A percentile compares a stretch with the other conserved stretches of the same genome.
Conservation (phyloP, 768 basidiomycete genomes). For the Rubroboletus pulcherrimus region DNA sequence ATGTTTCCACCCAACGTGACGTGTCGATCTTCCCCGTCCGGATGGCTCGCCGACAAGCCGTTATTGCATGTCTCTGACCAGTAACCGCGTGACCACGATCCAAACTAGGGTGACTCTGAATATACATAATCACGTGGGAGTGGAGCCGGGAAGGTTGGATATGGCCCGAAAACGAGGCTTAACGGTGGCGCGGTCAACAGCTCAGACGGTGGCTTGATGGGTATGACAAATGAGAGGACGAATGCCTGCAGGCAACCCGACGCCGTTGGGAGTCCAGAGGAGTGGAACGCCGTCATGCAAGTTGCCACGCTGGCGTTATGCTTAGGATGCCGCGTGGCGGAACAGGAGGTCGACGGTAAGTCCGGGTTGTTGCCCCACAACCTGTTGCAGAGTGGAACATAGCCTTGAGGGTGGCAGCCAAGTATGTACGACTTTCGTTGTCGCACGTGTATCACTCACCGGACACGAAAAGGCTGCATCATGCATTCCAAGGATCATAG, state of each 20-base stretch:
- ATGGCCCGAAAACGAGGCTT: background rate
- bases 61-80: conserved; percentile 2
- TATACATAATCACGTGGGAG: conserved; percentile 4
- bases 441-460: conserved; percentile 3
- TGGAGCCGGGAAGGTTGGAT: background rate
- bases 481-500: conserved; percentile 1
- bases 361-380: background rate
- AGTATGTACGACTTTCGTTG: background rate
- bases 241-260: conserved; percentile 13
- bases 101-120: conserved; percentile 7
- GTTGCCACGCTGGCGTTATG: conserved; percentile 5
- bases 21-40: conserved; percentile 20
- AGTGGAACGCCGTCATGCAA: conserved; percentile 15
- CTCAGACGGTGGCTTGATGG: conserved; percentile 21
- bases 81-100: conserved; percentile 16
- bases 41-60: background rate
- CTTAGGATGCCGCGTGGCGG: conserved; percentile 11
- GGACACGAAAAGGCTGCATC: background rate
- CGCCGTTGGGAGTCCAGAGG: conserved; percentile 8
- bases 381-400: background rate
- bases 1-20: conserved; percentile 12
- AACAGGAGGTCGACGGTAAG: conserved; percentile 5
- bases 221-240: background rate
- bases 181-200: conserved; percentile 6
- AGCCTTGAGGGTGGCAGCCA: background rate